A percentile compares a stretch with the other conserved stretches of the same genome.
Evolutionary conservation across 176 grass and related monocot species (phyloP).

Genomic region (Urochloa ruziziensis): DNA sequence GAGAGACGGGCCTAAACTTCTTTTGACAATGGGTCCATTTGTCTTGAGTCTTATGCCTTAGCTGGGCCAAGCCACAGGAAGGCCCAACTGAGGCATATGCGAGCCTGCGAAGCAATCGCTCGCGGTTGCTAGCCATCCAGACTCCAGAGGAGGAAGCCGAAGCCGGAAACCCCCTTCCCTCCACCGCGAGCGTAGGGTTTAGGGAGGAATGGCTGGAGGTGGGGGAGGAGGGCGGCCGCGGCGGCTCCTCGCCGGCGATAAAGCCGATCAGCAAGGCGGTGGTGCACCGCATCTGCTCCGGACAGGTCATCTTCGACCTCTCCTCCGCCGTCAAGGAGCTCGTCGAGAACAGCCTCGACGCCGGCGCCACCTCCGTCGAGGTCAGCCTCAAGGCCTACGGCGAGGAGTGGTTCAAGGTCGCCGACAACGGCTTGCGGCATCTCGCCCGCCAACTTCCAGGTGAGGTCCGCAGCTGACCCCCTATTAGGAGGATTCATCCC

Average conservation of each 20-base stretch:
- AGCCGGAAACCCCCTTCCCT: neutral
- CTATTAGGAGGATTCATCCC: neutral
- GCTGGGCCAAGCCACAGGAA: no score
- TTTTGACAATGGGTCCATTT: no score
- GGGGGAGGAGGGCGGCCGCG: constrained; percentile 19
- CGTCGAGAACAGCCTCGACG: constrained; percentile 96
- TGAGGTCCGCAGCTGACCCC: neutral
- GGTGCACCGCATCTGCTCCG: constrained; percentile 88
- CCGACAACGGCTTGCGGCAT: constrained; percentile 84
- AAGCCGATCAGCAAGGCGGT: constrained; percentile 69
- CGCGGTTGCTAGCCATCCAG: no score
- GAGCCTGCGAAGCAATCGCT: no score
- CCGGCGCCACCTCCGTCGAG: constrained; percentile 75
- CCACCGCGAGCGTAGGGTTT: constrained; percentile 19
- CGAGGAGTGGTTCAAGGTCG: constrained; percentile 83
- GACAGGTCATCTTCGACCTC: constrained; percentile 93
- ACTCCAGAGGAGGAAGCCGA: neutral
- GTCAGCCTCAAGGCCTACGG: constrained; percentile 81
- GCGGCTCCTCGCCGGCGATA: constrained; percentile 58
- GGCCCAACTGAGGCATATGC: no score
- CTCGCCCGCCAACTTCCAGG: constrained; percentile 78
- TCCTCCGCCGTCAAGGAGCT: constrained; percentile 93
- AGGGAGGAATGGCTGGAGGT: constrained; percentile 20
- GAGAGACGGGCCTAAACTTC: no score
- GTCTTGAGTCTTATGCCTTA: no score